phyloP scores from a whole-genome alignment of 352 stramenopile species.

The Phytopythium helicoides region DNA sequence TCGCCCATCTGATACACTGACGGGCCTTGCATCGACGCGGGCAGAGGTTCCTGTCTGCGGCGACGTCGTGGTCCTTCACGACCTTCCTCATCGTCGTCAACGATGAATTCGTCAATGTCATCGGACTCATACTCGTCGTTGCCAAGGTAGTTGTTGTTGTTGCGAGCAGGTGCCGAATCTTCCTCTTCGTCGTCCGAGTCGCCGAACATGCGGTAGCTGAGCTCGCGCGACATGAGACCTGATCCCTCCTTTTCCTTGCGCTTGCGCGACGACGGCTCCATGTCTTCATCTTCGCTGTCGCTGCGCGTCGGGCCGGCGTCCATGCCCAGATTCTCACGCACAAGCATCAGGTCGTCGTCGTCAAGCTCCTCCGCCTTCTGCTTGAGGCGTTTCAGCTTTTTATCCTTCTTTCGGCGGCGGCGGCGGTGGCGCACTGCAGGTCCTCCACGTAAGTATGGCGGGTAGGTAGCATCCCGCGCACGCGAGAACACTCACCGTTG shows the following conservation, averaged over 20 bases:
- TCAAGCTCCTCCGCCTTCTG: conserved; percentile 88
- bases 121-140: conserved; percentile 90
- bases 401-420: conserved; percentile 82
- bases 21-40: conserved; percentile 76
- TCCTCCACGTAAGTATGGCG: background rate
- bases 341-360: conserved; percentile 85
- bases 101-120: conserved; percentile 89
- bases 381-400: conserved; percentile 85
- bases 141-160: conserved; percentile 77
- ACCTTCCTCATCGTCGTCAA: conserved; percentile 88
- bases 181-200: conserved; percentile 89
- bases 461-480: background rate
- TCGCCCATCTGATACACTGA: conserved; percentile 91
- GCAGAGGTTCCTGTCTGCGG: conserved; percentile 71
- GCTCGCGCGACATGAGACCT: conserved; percentile 81
- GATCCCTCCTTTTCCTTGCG: conserved; percentile 66
- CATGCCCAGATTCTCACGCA: conserved; percentile 89
- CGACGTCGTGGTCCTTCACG: conserved; percentile 69
- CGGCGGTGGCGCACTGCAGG: conserved; percentile 54
- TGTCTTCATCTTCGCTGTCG: conserved; percentile 81
- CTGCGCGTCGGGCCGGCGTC: conserved; percentile 65
- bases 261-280: conserved; percentile 66
- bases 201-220: conserved; percentile 88
- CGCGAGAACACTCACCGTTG: conserved; percentile 36
- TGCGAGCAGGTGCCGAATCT: conserved; percentile 55